A percentile compares a stretch with the other conserved stretches of the same genome.
Conservation (phyloP, 2,329 filamentous ascomycete genomes). For the Pseudopyrenochaeta lycopersici region DNA sequence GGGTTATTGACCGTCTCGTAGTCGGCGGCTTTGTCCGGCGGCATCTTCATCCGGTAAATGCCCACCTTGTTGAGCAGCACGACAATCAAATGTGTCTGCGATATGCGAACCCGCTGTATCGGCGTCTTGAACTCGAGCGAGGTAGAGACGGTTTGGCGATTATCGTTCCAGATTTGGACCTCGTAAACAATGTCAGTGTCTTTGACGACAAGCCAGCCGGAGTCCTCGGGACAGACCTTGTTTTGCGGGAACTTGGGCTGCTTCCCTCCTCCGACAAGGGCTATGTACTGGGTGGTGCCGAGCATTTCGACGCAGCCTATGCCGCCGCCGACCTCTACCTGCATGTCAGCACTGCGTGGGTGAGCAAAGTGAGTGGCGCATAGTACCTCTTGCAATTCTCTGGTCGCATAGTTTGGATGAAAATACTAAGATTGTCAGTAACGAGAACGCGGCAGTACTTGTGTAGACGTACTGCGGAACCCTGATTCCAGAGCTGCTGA, state of each 20-base stretch:
- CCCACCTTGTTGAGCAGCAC: constrained; percentile 83
- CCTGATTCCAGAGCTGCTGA: constrained; percentile 86
- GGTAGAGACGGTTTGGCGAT: constrained; percentile 77
- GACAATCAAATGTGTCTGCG: constrained; percentile 78
- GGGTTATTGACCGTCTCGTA: constrained; percentile 90
- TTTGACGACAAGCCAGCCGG: constrained; percentile 35
- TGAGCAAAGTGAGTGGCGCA: neutral
- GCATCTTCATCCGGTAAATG: constrained; percentile 80
- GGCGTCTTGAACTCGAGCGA: constrained; percentile 81
- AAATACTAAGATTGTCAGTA: constrained; percentile 40
- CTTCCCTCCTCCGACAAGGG: constrained; percentile 86
- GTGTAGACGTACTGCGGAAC: constrained; percentile 75
- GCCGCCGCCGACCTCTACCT: constrained; percentile 64
- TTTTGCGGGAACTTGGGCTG: constrained; percentile 87
- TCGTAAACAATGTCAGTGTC: constrained; percentile 48
- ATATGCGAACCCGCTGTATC: constrained; percentile 81
- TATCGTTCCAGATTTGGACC: constrained; percentile 92
- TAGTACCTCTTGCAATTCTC: constrained; percentile 41
- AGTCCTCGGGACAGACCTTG: constrained; percentile 65
- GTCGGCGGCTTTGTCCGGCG: constrained; percentile 73
- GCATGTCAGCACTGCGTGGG: constrained; percentile 20
- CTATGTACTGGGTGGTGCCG: constrained; percentile 84
- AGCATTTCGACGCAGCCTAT: constrained; percentile 88
- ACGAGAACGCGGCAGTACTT: neutral
- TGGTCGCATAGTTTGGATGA: constrained; percentile 40